A percentile compares a stretch with the other conserved stretches of the same genome.
phyloP scores from a whole-genome alignment of 176 grass and related monocot genomes.

The Eragrostis curvula region DNA sequence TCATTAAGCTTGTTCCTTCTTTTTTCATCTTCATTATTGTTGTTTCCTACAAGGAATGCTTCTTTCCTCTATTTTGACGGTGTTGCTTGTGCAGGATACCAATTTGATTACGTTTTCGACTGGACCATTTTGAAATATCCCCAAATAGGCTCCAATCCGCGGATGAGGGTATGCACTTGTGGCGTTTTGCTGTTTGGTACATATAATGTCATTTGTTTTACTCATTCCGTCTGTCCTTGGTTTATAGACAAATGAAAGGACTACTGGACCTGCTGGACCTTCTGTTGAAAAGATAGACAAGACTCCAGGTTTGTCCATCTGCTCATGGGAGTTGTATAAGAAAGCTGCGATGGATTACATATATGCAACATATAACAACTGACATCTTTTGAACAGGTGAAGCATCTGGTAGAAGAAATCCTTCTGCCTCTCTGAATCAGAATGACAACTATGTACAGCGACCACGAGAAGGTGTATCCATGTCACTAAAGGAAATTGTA shows the following conservation, averaged over 20 bases:
- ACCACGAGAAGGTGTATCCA: conserved; percentile 44
- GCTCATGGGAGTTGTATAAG: background rate
- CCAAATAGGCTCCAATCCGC: conserved; percentile 59
- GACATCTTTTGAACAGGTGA: conserved; percentile 44
- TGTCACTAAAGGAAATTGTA: conserved; percentile 66
- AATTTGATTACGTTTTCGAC: conserved; percentile 82
- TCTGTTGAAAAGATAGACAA: conserved; percentile 63
- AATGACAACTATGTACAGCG: conserved; percentile 55
- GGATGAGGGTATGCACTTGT: conserved; percentile 50
- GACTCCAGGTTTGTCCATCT: conserved; percentile 49
- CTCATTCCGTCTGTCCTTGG: conserved; percentile 13
- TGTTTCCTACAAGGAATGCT: background rate
- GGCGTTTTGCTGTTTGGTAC: background rate
- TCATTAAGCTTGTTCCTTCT: background rate
- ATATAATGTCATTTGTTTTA: conserved; percentile 18
- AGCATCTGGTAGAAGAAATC: conserved; percentile 60
- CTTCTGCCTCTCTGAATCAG: conserved; percentile 56
- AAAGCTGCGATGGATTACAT: conserved; percentile 3
- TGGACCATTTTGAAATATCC: conserved; percentile 91
- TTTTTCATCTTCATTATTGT: background rate
- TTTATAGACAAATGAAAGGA: conserved; percentile 58
- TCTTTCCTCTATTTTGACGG: conserved; percentile 2
- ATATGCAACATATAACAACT: background rate
- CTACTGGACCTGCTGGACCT: conserved; percentile 51
- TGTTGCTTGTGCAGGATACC: conserved; percentile 54